Percentiles rank a stretch among this genome's conserved stretches.
Evolutionary conservation across 768 basidiomycete genomes (phyloP).

Genomic region (Rhodotorula kratochvilovae): DNA sequence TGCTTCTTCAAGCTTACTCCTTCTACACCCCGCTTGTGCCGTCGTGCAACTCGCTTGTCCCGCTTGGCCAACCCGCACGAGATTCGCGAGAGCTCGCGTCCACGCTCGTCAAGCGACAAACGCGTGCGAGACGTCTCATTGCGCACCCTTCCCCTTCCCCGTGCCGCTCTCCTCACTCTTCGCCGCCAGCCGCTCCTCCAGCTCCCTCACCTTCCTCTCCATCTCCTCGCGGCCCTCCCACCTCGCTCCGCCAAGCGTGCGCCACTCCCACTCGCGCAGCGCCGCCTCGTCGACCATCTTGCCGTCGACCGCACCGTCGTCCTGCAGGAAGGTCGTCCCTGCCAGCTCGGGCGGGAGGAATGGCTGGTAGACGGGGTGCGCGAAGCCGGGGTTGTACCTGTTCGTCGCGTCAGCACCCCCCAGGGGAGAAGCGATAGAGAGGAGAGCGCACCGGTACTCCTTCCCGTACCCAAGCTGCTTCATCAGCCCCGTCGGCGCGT

Average conservation of each 20-base stretch:
- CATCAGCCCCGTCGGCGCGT: slow-evolving; percentile 70
- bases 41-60: no score
- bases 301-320: slow-evolving; percentile 8
- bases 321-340: slow-evolving; percentile 38
- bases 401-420: neutral
- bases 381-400: slow-evolving; percentile 44
- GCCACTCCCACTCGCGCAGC: slow-evolving; percentile 56
- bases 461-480: slow-evolving; percentile 65
- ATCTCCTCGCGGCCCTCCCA: slow-evolving; percentile 34
- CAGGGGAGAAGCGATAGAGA: neutral
- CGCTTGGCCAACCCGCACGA: no score
- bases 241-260: slow-evolving; percentile 7
- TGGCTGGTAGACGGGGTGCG: slow-evolving; percentile 64
- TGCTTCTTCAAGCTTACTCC: no score
- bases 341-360: slow-evolving; percentile 58
- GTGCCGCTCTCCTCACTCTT: neutral
- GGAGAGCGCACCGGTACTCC: slow-evolving; percentile 57
- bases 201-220: slow-evolving; percentile 5
- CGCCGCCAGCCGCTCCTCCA: neutral
- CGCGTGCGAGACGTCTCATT: no score
- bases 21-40: no score
- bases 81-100: no score
- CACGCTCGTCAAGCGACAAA: no score
- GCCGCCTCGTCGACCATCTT: slow-evolving; percentile 54
- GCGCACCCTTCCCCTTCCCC: no score